Evolutionary conservation across 352 stramenopile genomes (phyloP).

Genomic region (Plasmopara viticola): DNA sequence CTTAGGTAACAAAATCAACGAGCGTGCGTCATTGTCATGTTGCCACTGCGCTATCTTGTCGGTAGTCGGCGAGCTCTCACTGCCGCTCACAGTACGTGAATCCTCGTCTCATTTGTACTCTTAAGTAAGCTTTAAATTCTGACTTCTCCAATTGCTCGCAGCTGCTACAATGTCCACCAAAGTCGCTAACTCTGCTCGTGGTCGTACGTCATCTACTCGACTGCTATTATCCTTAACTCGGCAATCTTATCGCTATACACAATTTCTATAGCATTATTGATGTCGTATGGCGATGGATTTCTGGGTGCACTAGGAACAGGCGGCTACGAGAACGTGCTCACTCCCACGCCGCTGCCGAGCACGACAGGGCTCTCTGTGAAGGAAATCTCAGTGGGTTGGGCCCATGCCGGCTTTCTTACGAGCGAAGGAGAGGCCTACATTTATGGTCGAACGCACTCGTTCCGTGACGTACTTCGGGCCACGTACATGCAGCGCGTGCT

Average conservation of each 20-base stretch:
- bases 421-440: conserved; percentile 59
- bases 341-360: conserved; percentile 37
- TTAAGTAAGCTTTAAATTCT: neutral
- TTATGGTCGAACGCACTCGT: conserved; percentile 77
- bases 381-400: conserved; percentile 71
- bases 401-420: conserved; percentile 71
- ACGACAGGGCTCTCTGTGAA: conserved; percentile 42
- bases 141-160: conserved; percentile 4
- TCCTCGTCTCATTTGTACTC: neutral
- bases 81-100: conserved; percentile 17
- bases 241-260: neutral
- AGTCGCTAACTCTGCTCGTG: conserved; percentile 7
- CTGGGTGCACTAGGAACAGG: conserved; percentile 67
- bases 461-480: conserved; percentile 74
- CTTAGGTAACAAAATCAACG: too few relatives aligned
- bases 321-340: conserved; percentile 46
- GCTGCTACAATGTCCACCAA: conserved; percentile 20
- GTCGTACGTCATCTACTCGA: conserved; percentile 16
- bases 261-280: conserved; percentile 31
- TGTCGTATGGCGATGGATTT: conserved; percentile 76
- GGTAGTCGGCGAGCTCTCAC: conserved; percentile 9
- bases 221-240: neutral
- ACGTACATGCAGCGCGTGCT: conserved; percentile 81
- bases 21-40: neutral
- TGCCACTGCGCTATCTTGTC: conserved; percentile 20